Percentiles rank a stretch among this genome's conserved stretches.
These are phyloP conservation scores for Fraxinus platypoda DNA, from an alignment of 305 asterid species.

Conservation along the genomic window DNA sequence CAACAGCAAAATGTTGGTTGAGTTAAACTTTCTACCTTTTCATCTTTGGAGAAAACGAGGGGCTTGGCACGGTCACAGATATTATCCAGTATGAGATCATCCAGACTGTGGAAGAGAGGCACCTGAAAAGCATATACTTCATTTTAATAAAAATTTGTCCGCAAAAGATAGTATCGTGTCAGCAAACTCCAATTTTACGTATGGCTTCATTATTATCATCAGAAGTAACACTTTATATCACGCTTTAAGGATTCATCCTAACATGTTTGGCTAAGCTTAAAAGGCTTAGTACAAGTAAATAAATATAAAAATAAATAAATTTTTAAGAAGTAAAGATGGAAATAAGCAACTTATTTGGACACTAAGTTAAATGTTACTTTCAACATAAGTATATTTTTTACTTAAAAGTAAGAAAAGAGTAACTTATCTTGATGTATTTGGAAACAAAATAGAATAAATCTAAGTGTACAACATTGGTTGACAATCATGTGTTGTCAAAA, in stretches of 20 bases:
- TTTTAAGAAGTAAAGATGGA: neutral
- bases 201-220: neutral
- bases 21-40: conserved; percentile 52
- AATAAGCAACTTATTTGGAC: neutral
- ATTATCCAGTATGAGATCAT: conserved; percentile 85
- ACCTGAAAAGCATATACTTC: conserved; percentile 43
- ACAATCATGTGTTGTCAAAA: too few relatives aligned
- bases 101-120: conserved; percentile 76
- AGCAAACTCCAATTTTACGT: neutral
- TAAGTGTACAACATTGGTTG: too few relatives aligned
- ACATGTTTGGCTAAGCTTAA: neutral
- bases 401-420: neutral
- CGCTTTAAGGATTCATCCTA: neutral
- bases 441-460: neutral
- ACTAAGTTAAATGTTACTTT: neutral
- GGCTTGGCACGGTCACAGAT: conserved; percentile 92
- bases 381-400: neutral
- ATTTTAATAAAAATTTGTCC: neutral
- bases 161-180: neutral
- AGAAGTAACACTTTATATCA: neutral
- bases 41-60: conserved; percentile 73
- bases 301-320: neutral
- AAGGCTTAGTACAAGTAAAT: neutral
- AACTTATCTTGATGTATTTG: neutral
- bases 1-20: neutral